Evolutionary conservation across 2,329 filamentous ascomycete genomes (phyloP).

Genomic region (Fusarium sterilihyphosum): DNA sequence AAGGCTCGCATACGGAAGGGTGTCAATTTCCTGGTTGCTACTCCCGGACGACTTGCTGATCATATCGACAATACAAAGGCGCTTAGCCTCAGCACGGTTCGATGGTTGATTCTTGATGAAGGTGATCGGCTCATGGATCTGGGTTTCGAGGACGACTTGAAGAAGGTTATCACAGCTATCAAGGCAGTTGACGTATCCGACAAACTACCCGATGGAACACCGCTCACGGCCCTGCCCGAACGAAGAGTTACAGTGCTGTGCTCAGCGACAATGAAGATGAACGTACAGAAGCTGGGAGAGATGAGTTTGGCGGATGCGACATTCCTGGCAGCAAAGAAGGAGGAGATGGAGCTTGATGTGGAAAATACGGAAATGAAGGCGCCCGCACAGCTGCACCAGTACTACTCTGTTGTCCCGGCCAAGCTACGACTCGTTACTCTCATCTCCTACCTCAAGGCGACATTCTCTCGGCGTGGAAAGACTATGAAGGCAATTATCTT

Average conservation of each 20-base stretch:
- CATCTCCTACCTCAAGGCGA: slow-evolving; percentile 82
- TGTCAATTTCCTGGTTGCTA: slow-evolving; percentile 94
- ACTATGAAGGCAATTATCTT: slow-evolving; percentile 98
- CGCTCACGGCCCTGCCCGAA: slow-evolving; percentile 73
- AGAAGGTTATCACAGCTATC: slow-evolving; percentile 84
- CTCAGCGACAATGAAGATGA: slow-evolving; percentile 98
- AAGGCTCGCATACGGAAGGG: slow-evolving; percentile 95
- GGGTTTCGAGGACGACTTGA: slow-evolving; percentile 94
- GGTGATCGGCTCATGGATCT: slow-evolving; percentile 98
- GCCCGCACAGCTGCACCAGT: slow-evolving; percentile 92
- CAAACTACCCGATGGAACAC: slow-evolving; percentile 66
- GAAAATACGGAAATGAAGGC: slow-evolving; percentile 74
- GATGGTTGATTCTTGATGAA: slow-evolving; percentile 95
- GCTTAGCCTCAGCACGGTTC: slow-evolving; percentile 85
- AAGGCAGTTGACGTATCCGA: slow-evolving; percentile 70
- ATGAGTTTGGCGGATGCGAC: slow-evolving; percentile 94
- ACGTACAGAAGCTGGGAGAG: slow-evolving; percentile 91
- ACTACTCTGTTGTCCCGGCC: slow-evolving; percentile 85
- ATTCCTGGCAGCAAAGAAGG: slow-evolving; percentile 78
- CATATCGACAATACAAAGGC: slow-evolving; percentile 93
- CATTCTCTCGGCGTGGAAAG: slow-evolving; percentile 87
- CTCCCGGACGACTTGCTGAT: slow-evolving; percentile 89
- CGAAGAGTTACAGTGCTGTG: slow-evolving; percentile 89
- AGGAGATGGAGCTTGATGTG: slow-evolving; percentile 56
- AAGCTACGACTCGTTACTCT: slow-evolving; percentile 92